Base-by-base conservation (phyloP, 2,329 filamentous ascomycete genomes). In the Verticillium zaregamsianum region DNA sequence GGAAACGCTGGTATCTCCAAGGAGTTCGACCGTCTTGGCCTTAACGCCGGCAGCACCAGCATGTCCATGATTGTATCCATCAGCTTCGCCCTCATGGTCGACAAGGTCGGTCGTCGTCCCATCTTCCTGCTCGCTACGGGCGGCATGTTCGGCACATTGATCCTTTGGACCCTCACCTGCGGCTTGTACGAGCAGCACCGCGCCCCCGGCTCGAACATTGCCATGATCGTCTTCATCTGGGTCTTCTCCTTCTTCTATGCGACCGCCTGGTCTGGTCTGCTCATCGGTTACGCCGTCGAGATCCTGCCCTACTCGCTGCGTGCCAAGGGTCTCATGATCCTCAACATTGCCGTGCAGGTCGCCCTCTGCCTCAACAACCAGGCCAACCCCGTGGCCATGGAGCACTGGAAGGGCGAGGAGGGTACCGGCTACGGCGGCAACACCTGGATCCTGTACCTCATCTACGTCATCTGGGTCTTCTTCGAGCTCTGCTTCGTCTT, bases 231-330 rank as follows among this genome's bases (percentile, higher is more conserved):
- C 66, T 76, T 76, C 68, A 73, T 76, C 66, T 76, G 74, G 74
- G 58, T 76, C 49, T 74, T 74, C 60, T 68, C 70, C 52, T 65
- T 76, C 69, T 80, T 82, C 68, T 86, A 86, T 74, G 76, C 80
- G 35, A 74, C 86, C 64, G 82, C 82, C 28, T 86, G 82, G 82
- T 85, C 83, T 33, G 82, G 82, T 62, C 77, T 86, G 54, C 77
- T 86, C 25, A 77, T 86, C 65, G 81, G 80, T 60, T 87, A 83
- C 68, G 72, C 79, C 52, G 77, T 82, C 62, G 80, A 83, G 71
- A 77, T 82, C 64, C 73, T 83, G 62, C 80, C 80, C 7, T 82
- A 81, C 74, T 77, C 77, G 68, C 76, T 82, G 61, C 70, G 77
- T 66, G 69, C 81, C 74, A 77, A 85, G 84, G 71, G 83, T 72